Evolutionary conservation across 73 alveolate genomes (phyloP).

Genomic region (Durusdinium trenchii): DNA sequence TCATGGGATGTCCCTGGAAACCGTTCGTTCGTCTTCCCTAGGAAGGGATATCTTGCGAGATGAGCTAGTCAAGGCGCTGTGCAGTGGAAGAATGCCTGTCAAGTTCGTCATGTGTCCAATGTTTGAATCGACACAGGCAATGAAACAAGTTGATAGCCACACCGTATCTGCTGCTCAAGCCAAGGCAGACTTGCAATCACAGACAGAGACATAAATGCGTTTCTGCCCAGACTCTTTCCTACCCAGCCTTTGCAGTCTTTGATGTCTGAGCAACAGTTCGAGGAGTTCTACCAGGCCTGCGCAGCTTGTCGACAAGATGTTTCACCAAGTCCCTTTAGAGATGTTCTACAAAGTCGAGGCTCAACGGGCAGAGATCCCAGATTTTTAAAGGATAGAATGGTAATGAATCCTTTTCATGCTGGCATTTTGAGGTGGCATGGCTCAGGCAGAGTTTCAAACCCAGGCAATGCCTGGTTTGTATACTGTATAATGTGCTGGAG

Average conservation of each 20-base stretch:
- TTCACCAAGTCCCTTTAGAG: no score
- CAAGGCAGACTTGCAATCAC: conserved; percentile 29
- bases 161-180: conserved; percentile 91
- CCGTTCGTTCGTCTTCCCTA: neutral
- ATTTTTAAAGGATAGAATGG: no score
- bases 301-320: no score
- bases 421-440: no score
- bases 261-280: conserved; percentile 94
- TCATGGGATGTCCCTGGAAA: no score
- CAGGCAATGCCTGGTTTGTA: no score
- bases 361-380: no score
- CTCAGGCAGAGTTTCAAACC: no score
- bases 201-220: neutral
- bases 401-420: no score
- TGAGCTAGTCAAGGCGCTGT: conserved; percentile 65
- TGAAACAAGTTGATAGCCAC: conserved; percentile 86
- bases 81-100: neutral
- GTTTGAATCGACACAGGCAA: neutral
- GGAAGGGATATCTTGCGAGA: conserved; percentile 87
- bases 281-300: conserved; percentile 81
- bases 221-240: neutral
- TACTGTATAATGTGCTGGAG: no score
- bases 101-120: neutral
- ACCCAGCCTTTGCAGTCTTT: conserved; percentile 28
- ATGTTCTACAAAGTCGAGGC: no score